Base-by-base conservation (phyloP, 495 filamentous ascomycete genomes). In the Cenococcum geophilum region DNA sequence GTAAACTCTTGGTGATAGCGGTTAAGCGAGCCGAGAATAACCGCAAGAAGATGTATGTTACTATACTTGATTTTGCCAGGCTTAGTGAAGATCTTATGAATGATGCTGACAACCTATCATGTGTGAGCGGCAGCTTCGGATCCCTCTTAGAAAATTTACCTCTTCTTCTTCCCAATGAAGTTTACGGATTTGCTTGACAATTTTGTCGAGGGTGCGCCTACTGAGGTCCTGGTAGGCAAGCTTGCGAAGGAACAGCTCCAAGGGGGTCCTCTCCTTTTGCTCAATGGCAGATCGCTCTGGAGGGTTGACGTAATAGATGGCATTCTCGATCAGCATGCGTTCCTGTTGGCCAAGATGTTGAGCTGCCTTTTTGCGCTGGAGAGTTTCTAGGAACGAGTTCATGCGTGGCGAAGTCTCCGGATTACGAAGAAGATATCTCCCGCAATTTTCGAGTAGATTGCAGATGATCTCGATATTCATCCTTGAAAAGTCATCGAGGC, bases 391-490 rank as follows among this genome's bases (percentile, higher is more conserved):
- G 72, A 99, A 99, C 0, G 88, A 90, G 0, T 79, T 78, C 93
- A 97, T 97, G 37, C 95, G 82, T 10, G 92, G 92, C 12, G 88
- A 87, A 0, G 95, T 96, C 64, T 97, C 92, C 0, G 92, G 89
- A 68, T 95, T 97, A 34, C 95, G 89, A 52, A 97, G 80, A 45
- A 99, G 77, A 75, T 96, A 99, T 6, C 92, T 86, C 35, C 93
- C 93, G 68, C 95, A 99, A 68, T 96, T 97, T 76, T 99, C 93
- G 8, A 99, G 79, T n/a, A 97, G 78, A 66, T 95, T 91, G 66
- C 92, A 92, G 64, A 97, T 95, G 66, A 99, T 96, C 72, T 99
- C 95, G 61, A 99, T 95, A 68, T 97, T 97, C 84, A 96, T 95
- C 64, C 92, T 83, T 9, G 95, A 96, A 66, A 99, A 97, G 62